Conservation (phyloP, 768 basidiomycete genomes). For the Hygrophorus russula region DNA sequence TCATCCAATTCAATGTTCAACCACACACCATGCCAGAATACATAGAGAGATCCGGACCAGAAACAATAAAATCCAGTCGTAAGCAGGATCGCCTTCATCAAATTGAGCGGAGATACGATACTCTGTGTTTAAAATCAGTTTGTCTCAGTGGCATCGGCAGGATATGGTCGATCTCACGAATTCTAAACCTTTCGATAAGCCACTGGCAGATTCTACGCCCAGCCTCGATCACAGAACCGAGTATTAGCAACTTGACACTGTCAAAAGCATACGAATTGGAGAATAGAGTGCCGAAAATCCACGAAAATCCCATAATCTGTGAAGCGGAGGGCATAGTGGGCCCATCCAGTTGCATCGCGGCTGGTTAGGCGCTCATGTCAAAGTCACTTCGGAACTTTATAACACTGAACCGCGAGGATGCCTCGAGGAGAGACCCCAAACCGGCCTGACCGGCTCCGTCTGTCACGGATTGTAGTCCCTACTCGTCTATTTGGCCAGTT, state of each 20-base stretch:
- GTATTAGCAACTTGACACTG: slow-evolving; percentile 4
- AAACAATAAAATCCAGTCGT: slow-evolving; percentile 37
- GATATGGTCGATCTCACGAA: slow-evolving; percentile 19
- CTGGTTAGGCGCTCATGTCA: too few relatives aligned
- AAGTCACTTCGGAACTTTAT: too few relatives aligned
- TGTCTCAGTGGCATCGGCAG: background rate
- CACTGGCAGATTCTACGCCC: slow-evolving; percentile 12
- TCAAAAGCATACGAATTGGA: slow-evolving; percentile 3
- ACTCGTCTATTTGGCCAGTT: too few relatives aligned
- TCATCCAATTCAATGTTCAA: background rate
- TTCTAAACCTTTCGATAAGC: slow-evolving; percentile 22
- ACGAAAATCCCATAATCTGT: too few relatives aligned
- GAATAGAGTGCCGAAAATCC: too few relatives aligned
- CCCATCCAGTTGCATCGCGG: too few relatives aligned
- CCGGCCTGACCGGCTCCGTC: too few relatives aligned
- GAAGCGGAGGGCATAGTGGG: too few relatives aligned
- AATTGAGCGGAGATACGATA: slow-evolving; percentile 35
- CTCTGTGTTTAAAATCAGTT: slow-evolving; percentile 16
- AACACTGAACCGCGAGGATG: too few relatives aligned
- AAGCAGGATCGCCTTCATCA: slow-evolving; percentile 33
- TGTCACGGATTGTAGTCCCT: too few relatives aligned
- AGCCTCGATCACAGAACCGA: slow-evolving; percentile 7
- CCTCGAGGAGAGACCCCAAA: too few relatives aligned
- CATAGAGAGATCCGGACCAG: slow-evolving; percentile 18
- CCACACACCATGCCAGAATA: background rate